These are phyloP conservation scores for Candida insectalens DNA, from an alignment of 805 yeast genomes.

Conservation along the genomic window DNA sequence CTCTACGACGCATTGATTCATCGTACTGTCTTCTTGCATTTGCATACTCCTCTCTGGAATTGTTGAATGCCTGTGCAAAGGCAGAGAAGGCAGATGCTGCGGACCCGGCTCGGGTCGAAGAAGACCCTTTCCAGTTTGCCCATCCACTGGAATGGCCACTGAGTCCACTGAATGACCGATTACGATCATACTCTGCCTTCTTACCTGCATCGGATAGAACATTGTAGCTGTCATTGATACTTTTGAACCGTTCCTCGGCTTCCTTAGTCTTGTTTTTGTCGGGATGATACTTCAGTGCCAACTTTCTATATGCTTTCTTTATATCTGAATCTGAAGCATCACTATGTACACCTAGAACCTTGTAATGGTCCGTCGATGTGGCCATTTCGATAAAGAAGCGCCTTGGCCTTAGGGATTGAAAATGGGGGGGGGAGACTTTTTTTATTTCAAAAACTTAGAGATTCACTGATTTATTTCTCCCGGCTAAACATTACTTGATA, in stretches of 20 bases:
- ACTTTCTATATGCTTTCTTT: slow-evolving; percentile 70
- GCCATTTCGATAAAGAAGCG: slow-evolving; percentile 1
- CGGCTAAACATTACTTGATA: neutral
- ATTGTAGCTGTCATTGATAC: slow-evolving; percentile 83
- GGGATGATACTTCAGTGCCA: slow-evolving; percentile 69
- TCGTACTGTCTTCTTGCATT: slow-evolving; percentile 12
- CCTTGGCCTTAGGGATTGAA: neutral
- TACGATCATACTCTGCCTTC: slow-evolving; percentile 43
- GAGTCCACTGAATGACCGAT: neutral
- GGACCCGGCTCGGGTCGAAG: too few species aligned
- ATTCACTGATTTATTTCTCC: too few species aligned
- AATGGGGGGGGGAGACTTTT: neutral
- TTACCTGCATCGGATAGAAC: slow-evolving; percentile 56
- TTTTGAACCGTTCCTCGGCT: slow-evolving; percentile 78
- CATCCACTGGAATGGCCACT: too few species aligned
- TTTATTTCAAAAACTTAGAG: too few species aligned
- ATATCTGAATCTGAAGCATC: slow-evolving; percentile 49
- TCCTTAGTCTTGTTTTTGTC: slow-evolving; percentile 59
- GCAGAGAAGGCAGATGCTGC: too few species aligned
- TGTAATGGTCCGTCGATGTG: slow-evolving; percentile 39
- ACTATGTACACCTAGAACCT: slow-evolving; percentile 42
- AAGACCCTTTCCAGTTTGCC: too few species aligned
- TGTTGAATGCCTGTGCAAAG: slow-evolving; percentile 3
- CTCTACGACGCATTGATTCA: slow-evolving; percentile 14
- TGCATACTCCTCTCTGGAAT: too few species aligned